Percentiles rank a stretch among this genome's conserved stretches.
These are phyloP conservation scores for Grosmannia huntii DNA, from an alignment of 2,329 filamentous ascomycete species.

Conservation along the genomic window DNA sequence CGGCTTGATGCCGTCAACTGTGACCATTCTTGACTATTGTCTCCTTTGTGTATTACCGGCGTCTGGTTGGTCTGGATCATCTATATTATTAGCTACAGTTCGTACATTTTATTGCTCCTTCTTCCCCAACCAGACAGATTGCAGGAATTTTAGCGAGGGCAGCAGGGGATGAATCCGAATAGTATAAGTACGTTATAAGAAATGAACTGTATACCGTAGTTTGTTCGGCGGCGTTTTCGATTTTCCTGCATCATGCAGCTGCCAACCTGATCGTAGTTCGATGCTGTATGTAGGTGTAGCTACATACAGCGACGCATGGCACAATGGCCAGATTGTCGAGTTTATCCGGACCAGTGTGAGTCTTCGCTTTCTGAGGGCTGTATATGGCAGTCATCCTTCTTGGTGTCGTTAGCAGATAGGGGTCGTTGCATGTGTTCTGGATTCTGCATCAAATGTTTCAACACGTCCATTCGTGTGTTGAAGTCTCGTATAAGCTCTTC, in stretches of 20 bases:
- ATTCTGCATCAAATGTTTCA: constrained; percentile 42
- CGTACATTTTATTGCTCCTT: not conserved
- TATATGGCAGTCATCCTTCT: not conserved
- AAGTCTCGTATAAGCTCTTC: constrained; percentile 42
- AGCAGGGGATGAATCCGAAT: not conserved
- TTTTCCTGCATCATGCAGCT: not conserved
- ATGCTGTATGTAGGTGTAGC: not conserved
- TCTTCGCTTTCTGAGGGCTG: not conserved
- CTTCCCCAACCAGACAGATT: not conserved
- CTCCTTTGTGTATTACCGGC: not conserved
- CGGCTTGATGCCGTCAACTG: not conserved
- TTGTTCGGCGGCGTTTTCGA: not conserved
- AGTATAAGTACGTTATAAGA: not conserved
- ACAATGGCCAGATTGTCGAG: not conserved
- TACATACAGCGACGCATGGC: not conserved
- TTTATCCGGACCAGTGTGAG: not conserved
- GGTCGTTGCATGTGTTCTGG: constrained; percentile 28
- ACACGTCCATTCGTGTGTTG: constrained; percentile 39
- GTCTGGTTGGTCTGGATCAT: not conserved
- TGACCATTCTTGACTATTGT: not conserved
- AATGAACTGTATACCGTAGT: not conserved
- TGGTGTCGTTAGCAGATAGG: not conserved
- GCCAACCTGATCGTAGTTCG: not conserved
- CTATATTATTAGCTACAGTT: not conserved
- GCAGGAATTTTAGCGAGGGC: too few relatives aligned